Evolutionary conservation across 495 filamentous ascomycete genomes (phyloP), one percentile per base, ranked within the genome.

Genomic region (Podospora fimiseda): DNA sequence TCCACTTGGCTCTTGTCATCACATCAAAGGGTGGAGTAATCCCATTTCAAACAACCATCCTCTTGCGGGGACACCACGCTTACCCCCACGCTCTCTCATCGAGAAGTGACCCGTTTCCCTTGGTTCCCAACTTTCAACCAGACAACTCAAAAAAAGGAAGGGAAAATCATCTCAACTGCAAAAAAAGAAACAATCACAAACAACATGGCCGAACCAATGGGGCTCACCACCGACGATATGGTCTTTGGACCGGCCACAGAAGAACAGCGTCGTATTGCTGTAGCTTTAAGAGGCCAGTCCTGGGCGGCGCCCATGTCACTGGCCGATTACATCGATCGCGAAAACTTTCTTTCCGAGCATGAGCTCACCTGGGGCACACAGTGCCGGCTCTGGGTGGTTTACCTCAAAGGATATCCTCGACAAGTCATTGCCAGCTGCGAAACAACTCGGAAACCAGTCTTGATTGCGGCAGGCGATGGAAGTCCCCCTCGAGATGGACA

Each of bases 381-480:
- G 0, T 66, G 88, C 23, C 85, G 76, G 14, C 79, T 76, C 58
- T 91, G 87, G 87, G 77, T 88, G 40, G 73, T 91, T 2, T 77
- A 86, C 13, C 79, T 87, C 57, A 60, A 55, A 41, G 63, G 60
- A 2, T 54, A 60, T 30, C 59, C 60, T 4, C 43, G 65, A 9
- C 70, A 75, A 0, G 77, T 95, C 41, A 79, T 95, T 2, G 80
- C 82, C 23, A 86, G 88, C 24, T 94, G 89, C 66, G 91, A 96
- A 65, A 82, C 83, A 2, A 83, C 88, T 43, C 78, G 76, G 40
- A 95, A 94, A 72, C 78, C 74, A 16, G 84, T 87, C 1, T 58
- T 89, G 85, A 27, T 68, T 53, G 49, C 58, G 16, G 50, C 57
- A 53, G 39, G 51, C 44, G 40, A 57, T 40, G 51, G 47, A 50